Conservation (phyloP, 2,329 filamentous ascomycete genomes). For the Phaeophleospora eucalypticola region DNA sequence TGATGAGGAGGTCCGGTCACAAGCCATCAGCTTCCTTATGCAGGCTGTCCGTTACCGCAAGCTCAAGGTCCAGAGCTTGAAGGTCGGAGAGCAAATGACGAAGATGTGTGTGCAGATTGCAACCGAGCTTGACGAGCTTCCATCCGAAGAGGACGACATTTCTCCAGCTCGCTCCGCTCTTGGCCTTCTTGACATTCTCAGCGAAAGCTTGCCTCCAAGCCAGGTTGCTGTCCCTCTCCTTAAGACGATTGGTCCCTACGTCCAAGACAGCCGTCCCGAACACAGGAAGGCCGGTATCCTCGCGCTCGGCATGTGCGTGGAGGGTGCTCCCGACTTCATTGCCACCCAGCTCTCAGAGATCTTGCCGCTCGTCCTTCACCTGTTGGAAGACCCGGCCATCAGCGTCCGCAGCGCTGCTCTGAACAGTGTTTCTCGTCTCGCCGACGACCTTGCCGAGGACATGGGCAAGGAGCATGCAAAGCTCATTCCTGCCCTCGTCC, state of each 20-base stretch:
- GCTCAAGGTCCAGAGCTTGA: conserved; percentile 89
- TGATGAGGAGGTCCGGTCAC: conserved; percentile 80
- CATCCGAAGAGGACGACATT: conserved; percentile 72
- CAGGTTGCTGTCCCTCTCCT: conserved; percentile 92
- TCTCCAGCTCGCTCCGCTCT: conserved; percentile 82
- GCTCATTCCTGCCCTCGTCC: conserved; percentile 77
- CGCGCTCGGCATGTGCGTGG: conserved; percentile 87
- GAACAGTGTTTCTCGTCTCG: conserved; percentile 81
- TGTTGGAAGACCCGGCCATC: conserved; percentile 78
- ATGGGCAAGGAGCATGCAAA: conserved; percentile 79
- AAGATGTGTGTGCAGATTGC: conserved; percentile 83
- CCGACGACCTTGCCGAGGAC: conserved; percentile 89
- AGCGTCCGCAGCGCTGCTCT: conserved; percentile 83
- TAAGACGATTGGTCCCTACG: conserved; percentile 78
- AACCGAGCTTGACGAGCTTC: conserved; percentile 76
- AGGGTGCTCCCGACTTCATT: conserved; percentile 96
- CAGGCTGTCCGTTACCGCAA: conserved; percentile 88
- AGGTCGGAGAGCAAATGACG: conserved; percentile 81
- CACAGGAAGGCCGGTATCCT: conserved; percentile 88
- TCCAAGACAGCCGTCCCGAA: conserved; percentile 67
- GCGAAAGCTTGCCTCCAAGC: conserved; percentile 81
- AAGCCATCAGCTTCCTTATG: conserved; percentile 90
- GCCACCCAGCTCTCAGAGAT: conserved; percentile 85
- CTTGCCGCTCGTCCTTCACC: conserved; percentile 75
- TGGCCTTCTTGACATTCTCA: conserved; percentile 81